phyloP scores from a whole-genome alignment of 805 yeast species.

The Yarrowia sp. region DNA sequence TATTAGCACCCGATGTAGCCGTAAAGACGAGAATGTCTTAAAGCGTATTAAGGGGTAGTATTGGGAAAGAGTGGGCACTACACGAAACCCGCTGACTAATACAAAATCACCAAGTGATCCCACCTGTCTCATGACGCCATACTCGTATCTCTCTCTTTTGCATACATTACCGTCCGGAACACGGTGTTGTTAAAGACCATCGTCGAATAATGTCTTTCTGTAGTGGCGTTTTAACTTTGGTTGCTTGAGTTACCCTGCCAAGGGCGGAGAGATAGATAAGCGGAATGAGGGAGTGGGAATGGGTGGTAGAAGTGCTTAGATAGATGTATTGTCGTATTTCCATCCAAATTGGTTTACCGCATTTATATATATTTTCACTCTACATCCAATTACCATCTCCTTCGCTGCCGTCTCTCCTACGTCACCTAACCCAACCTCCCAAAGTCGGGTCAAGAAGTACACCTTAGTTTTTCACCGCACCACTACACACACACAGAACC shows the following conservation, averaged over 20 bases:
- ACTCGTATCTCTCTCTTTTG: neutral
- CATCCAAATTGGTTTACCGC: too few species aligned
- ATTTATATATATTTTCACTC: too few species aligned
- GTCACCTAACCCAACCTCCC: slow-evolving; percentile 34
- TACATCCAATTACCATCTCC: neutral
- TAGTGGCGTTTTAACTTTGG: slow-evolving; percentile 34
- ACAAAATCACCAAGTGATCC: too few species aligned
- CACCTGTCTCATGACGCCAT: too few species aligned
- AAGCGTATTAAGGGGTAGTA: too few species aligned
- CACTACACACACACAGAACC: slow-evolving; percentile 30
- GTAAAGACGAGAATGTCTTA: too few species aligned
- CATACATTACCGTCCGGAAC: slow-evolving; percentile 5
- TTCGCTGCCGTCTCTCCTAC: neutral
- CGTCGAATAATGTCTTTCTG: neutral
- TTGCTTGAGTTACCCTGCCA: slow-evolving; percentile 33
- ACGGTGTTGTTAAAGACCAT: slow-evolving; percentile 17
- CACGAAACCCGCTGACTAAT: too few species aligned
- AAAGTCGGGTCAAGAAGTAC: neutral
- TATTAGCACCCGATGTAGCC: too few species aligned
- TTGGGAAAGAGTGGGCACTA: too few species aligned
- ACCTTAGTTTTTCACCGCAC: slow-evolving; percentile 38
- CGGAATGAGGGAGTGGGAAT: too few species aligned
- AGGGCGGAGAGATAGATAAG: neutral
- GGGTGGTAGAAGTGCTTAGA: too few species aligned
- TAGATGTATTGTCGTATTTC: too few species aligned